Base-by-base conservation (phyloP, 768 basidiomycete species). In the Agrocybe praecox region DNA sequence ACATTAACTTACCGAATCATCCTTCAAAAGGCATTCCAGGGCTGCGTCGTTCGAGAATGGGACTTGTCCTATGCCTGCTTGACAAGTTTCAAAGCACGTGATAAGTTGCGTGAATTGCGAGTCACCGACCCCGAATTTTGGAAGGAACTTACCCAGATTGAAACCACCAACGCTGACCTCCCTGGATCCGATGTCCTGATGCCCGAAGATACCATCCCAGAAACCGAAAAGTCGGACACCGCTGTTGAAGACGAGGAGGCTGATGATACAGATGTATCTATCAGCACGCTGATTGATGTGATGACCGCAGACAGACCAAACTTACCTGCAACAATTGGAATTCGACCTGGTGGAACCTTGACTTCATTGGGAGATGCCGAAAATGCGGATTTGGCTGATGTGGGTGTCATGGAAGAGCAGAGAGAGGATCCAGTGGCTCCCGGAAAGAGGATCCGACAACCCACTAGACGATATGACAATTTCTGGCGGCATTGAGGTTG, bases 1-100 rank as follows among this genome's bases (percentile, higher is more conserved):
- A 29, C 26, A 29, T 5, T 5, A 9, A 29, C 26, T 29, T 29
- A 29, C 26, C 26, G 26, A 4, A 29, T 29, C 9, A 9, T 29
- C 9, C 9, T 29, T 29, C 9, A n/a, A 5, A 4, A 74, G 72
- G 67, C 67, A 0, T 74, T 72, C 40, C 58, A 62, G 45, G 17
- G 9, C 0, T 74, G 71, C 56, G 42, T 49, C 0, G 51, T 66
- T 10, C 52, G 58, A 3, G 49, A 67, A 4, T 67, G 67, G 67
- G 64, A 73, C 53, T 60, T 73, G 8, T 73, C 68, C 0, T 68
- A 63, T 12, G 54, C 59, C 4, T 58, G 57, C 26, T 55, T 73
- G 11, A 69, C 68, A 7, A 34, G 65, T 2, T 55, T 59, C 21
- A 48, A 45, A 9, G 61, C 61, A 5, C 57, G 65, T 1, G 46